Evolutionary conservation across 2,329 filamentous ascomycete genomes (phyloP).

Genomic region (Cercospora berteroae): DNA sequence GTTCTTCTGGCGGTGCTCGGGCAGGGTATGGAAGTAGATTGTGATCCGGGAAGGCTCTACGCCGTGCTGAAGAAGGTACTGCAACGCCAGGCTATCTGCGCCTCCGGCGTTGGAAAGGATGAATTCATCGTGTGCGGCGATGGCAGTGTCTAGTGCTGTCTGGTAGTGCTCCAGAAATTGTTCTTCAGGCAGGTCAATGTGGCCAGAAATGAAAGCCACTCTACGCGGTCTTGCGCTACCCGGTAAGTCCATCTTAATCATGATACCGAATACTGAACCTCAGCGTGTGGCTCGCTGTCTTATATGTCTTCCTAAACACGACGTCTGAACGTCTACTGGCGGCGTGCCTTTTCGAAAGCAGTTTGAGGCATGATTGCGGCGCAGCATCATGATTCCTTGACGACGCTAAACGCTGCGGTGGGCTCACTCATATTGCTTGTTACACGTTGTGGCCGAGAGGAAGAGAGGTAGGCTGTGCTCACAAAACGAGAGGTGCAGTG

Average conservation of each 20-base stretch:
- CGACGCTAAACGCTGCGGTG: background rate
- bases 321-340: background rate
- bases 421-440: background rate
- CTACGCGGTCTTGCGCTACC: background rate
- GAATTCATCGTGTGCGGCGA: background rate
- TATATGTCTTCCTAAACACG: background rate
- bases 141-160: background rate
- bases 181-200: conserved; percentile 12
- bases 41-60: conserved; percentile 3
- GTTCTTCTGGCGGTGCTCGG: background rate
- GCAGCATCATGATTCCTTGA: background rate
- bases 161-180: conserved; percentile 1
- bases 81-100: conserved; percentile 2
- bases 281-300: background rate
- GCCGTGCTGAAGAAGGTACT: background rate
- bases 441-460: background rate
- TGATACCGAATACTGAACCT: background rate
- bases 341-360: background rate
- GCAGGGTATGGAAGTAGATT: background rate
- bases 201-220: conserved; percentile 10
- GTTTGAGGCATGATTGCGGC: background rate
- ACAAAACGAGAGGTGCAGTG: background rate
- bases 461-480: background rate
- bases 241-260: background rate
- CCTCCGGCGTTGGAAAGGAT: conserved; percentile 5